A percentile compares a stretch with the other conserved stretches of the same genome.
Conservation (phyloP, 2,329 filamentous ascomycete genomes). For the Fusarium dimerum region DNA sequence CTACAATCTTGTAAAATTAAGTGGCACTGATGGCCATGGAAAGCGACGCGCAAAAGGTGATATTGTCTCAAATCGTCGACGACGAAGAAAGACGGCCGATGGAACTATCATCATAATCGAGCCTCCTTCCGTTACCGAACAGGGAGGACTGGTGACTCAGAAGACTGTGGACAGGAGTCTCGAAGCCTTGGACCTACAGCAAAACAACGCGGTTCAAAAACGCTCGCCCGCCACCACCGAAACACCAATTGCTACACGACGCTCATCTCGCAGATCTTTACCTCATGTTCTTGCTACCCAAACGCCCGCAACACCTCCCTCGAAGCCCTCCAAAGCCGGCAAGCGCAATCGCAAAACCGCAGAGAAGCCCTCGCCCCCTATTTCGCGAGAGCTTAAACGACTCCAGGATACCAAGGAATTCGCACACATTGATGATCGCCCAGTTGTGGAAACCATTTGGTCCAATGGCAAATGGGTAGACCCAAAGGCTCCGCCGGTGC, state of each 20-base stretch:
- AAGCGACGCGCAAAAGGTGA: conserved; percentile 57
- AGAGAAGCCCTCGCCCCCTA: conserved; percentile 47
- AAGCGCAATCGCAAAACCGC: conserved; percentile 61
- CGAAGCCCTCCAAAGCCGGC: conserved; percentile 54
- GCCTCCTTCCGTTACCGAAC: background rate
- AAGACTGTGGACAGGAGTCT: conserved; percentile 38
- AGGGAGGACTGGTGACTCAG: conserved; percentile 11
- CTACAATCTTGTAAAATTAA: conserved; percentile 67
- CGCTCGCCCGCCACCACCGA: background rate
- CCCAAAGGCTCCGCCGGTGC: conserved; percentile 37
- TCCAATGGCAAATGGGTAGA: conserved; percentile 64
- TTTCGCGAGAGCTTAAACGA: conserved; percentile 59
- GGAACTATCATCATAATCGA: conserved; percentile 38
- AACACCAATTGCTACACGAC: background rate
- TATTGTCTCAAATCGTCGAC: conserved; percentile 41
- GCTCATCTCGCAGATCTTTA: background rate
- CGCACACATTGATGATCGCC: conserved; percentile 57
- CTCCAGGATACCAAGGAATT: conserved; percentile 66
- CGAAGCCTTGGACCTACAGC: conserved; percentile 47
- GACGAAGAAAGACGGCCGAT: conserved; percentile 49
- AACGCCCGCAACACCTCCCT: conserved; percentile 21
- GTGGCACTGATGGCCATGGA: conserved; percentile 62
- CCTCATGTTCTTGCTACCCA: background rate
- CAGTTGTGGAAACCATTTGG: conserved; percentile 62
- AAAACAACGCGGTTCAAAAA: background rate